Conservation (phyloP, 192 early-diverging fungal species). For the Umbelopsis ramanniana region DNA sequence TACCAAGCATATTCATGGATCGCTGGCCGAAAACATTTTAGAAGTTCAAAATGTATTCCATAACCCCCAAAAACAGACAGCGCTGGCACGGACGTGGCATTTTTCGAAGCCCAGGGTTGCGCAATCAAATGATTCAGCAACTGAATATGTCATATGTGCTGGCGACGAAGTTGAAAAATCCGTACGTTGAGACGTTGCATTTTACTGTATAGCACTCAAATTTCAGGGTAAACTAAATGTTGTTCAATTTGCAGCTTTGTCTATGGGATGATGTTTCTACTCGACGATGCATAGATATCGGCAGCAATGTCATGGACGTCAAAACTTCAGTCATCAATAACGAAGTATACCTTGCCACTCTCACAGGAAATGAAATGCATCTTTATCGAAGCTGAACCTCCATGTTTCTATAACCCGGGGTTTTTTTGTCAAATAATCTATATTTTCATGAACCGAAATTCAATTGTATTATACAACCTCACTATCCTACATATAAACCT, state of each 20-base stretch:
- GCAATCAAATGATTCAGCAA: neutral
- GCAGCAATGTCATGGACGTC: neutral
- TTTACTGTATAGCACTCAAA: no score
- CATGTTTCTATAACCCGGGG: neutral
- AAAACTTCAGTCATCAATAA: neutral
- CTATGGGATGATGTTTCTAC: neutral
- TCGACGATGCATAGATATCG: neutral
- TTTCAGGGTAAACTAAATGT: neutral
- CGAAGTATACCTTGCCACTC: slow-evolving; percentile 4
- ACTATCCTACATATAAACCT: neutral
- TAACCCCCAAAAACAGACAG: neutral
- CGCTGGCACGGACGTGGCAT: slow-evolving; percentile 19
- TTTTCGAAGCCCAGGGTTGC: neutral
- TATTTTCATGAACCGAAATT: neutral
- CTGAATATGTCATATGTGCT: slow-evolving; percentile 8
- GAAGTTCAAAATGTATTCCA: slow-evolving; percentile 1
- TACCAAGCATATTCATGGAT: slow-evolving; percentile 2
- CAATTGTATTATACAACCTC: neutral
- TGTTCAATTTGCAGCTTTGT: neutral
- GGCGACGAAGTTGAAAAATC: slow-evolving; percentile 10
- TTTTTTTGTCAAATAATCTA: neutral
- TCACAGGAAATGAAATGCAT: slow-evolving; percentile 11
- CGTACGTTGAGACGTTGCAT: neutral
- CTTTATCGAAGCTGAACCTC: neutral
- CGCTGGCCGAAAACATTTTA: neutral